Base-by-base conservation (phyloP, 2,329 filamentous ascomycete genomes). In the Dissoconium aciculare region DNA sequence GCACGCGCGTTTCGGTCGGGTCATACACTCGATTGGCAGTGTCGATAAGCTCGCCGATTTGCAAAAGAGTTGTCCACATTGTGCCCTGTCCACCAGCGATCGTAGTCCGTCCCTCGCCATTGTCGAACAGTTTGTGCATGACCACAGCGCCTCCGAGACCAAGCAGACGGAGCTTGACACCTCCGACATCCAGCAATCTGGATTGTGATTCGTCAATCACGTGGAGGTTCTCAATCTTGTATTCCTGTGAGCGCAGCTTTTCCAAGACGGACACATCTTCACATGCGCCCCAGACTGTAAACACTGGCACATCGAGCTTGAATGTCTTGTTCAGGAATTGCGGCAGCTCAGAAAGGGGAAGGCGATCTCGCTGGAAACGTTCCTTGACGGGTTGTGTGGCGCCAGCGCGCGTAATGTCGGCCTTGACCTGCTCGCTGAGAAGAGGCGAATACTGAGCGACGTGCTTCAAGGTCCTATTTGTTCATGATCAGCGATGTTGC, bases 121-220 rank as follows among this genome's bases (percentile, higher is more conserved):
- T 98, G 57, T 98, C 89, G 51, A 98, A 98, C 11, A 98, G 72
- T 67, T 98, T 98, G 68, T 98, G 89, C 84, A 98, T 98, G 37
- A 98, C 89, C 4, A 98, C 87, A 5, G 89, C 89, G 48, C 89
- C 89, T 42, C 89, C 89, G 17, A 98, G 68, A 39, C 89, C 89
- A 16, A 98, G 71, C 29, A 98, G 69, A 49, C 89, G 80, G 42
- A 98, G 73, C 69, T 95, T 95, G 33, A 98, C 83, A 34, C 89
- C 89, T 34, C 87, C 89, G 37, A 95, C 68, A 59, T 98, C 89
- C 35, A 98, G 69, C 45, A 98, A 66, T 66, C 92, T 81, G 21
- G 89, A 95, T 55, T 87, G 87, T 31, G 89, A 85, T 64, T 98
- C 89, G 45, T 98, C 89, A 47, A 98, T 94, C 52, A 98, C 93